Evolutionary conservation across 2,329 filamentous ascomycete species (phyloP).

Genomic region (Penicillium sp.): DNA sequence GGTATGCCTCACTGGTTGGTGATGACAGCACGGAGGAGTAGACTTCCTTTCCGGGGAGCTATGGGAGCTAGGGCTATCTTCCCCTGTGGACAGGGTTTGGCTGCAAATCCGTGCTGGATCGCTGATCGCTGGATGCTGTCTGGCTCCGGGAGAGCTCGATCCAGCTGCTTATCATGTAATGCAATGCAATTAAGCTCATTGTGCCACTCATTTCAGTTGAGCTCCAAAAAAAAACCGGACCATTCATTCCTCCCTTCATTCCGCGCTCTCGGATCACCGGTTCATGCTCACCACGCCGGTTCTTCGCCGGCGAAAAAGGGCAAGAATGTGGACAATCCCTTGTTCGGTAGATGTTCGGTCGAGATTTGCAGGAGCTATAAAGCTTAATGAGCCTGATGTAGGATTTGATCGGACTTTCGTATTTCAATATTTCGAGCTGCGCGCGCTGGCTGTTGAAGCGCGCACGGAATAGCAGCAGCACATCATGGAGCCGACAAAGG

Average conservation of each 20-base stretch:
- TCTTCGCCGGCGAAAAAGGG: constrained; percentile 5
- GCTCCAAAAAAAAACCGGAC: constrained; percentile 3
- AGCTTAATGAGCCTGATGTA: constrained; percentile 13
- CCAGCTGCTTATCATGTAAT: background rate
- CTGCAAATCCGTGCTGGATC: constrained; percentile 1
- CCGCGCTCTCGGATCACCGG: constrained; percentile 11
- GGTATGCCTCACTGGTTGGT: constrained; percentile 38
- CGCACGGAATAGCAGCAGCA: background rate
- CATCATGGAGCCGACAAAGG: constrained; percentile 18
- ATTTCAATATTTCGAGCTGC: background rate
- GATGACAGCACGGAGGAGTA: constrained; percentile 17
- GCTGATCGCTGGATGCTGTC: background rate
- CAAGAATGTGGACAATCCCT: constrained; percentile 30
- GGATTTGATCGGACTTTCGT: background rate
- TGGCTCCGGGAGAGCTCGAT: background rate
- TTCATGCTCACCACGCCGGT: constrained; percentile 9
- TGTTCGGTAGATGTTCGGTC: constrained; percentile 15
- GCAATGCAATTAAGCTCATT: constrained; percentile 7
- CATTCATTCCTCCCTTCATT: constrained; percentile 32
- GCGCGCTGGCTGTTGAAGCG: background rate
- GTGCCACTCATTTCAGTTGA: constrained; percentile 3
- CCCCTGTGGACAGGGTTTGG: background rate
- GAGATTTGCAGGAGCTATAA: constrained; percentile 12
- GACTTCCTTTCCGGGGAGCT: background rate
- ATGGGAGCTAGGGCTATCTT: constrained; percentile 1